These are phyloP conservation scores for Suhomyces xylopsoci DNA, from an alignment of 805 yeast genomes.

Conservation along the genomic window DNA sequence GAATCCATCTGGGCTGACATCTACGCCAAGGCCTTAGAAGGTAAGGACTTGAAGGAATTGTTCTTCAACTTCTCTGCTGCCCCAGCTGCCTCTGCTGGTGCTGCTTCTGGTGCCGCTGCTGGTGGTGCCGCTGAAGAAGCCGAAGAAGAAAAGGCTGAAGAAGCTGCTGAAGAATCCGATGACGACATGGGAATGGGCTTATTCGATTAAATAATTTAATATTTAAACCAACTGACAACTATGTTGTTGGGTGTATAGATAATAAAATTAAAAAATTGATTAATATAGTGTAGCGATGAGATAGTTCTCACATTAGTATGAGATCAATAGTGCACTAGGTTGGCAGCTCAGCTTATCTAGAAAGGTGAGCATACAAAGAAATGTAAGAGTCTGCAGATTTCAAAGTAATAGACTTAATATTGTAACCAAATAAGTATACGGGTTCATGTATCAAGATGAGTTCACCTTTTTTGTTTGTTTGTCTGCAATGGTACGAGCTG, in stretches of 20 bases:
- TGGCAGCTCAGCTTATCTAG: neutral
- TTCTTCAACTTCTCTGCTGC: conserved; percentile 48
- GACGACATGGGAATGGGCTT: conserved; percentile 47
- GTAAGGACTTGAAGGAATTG: conserved; percentile 46
- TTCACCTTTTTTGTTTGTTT: too few species aligned
- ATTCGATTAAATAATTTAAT: conserved; percentile 32
- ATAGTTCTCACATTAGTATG: neutral
- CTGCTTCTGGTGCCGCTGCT: conserved; percentile 34
- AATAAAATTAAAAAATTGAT: neutral
- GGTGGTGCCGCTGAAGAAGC: conserved; percentile 35
- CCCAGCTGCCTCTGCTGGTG: conserved; percentile 42
- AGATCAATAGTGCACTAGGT: neutral
- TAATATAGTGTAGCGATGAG: neutral
- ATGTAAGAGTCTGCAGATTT: neutral
- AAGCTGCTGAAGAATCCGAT: conserved; percentile 33
- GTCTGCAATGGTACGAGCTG: neutral
- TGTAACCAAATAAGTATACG: neutral
- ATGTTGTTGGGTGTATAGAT: neutral
- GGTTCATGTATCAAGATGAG: neutral
- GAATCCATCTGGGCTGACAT: conserved; percentile 48
- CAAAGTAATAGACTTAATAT: neutral
- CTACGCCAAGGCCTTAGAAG: conserved; percentile 47
- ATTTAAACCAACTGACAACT: neutral
- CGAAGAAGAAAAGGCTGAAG: conserved; percentile 27
- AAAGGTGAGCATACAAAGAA: neutral